These are phyloP conservation scores for Xylaria sp. DNA, from an alignment of 2,329 filamentous ascomycete genomes.

Conservation along the genomic window DNA sequence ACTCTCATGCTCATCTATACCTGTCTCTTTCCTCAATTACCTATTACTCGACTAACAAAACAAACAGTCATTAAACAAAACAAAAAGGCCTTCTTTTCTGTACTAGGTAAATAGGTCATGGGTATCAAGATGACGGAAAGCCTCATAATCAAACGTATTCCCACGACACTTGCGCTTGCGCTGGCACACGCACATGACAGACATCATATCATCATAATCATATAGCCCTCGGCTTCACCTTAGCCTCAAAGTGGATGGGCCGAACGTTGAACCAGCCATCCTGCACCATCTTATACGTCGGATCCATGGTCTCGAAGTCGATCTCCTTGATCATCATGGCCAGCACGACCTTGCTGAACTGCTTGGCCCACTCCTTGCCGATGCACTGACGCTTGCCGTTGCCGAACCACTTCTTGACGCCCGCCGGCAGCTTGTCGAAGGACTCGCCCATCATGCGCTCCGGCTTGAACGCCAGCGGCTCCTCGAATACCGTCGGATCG, in stretches of 20 bases:
- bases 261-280: slow-evolving; percentile 66
- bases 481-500: slow-evolving; percentile 60
- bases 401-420: slow-evolving; percentile 63
- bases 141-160: slow-evolving; percentile 5
- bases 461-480: slow-evolving; percentile 58
- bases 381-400: slow-evolving; percentile 64
- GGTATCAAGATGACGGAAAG: slow-evolving; percentile 26
- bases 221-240: slow-evolving; percentile 53
- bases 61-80: not conserved
- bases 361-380: slow-evolving; percentile 62
- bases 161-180: not conserved
- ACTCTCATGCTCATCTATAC: not conserved
- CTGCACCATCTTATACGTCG: slow-evolving; percentile 55
- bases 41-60: not conserved
- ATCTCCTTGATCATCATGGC: slow-evolving; percentile 58
- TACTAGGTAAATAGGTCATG: slow-evolving; percentile 4
- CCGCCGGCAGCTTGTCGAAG: slow-evolving; percentile 57
- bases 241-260: slow-evolving; percentile 59
- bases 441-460: slow-evolving; percentile 62
- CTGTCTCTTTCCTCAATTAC: slow-evolving; percentile 4
- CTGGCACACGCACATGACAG: not conserved
- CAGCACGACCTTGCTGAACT: slow-evolving; percentile 57
- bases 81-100: not conserved
- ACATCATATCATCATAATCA: slow-evolving; percentile 7
- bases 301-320: slow-evolving; percentile 59